A percentile compares a stretch with the other conserved stretches of the same genome.
Evolutionary conservation across 768 basidiomycete genomes (phyloP).

Genomic region (Sarcodon sp.): DNA sequence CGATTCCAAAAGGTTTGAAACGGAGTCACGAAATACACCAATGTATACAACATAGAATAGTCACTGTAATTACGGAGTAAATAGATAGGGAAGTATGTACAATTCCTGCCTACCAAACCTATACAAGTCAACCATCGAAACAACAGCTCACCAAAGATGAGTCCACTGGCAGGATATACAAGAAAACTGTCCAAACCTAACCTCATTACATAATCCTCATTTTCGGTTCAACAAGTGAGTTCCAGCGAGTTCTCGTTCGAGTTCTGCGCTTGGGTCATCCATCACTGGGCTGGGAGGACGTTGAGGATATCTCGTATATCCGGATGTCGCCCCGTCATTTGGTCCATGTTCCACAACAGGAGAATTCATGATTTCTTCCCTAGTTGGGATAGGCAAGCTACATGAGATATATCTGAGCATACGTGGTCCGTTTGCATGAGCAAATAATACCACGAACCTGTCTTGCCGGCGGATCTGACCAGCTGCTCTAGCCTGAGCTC

Average conservation of each 20-base stretch:
- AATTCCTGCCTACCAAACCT: no score
- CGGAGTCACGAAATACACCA: no score
- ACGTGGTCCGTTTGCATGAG: background rate
- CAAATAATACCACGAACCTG: conserved; percentile 29
- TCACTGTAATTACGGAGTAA: no score
- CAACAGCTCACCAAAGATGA: no score
- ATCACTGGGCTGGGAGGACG: conserved; percentile 58
- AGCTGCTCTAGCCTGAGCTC: conserved; percentile 63
- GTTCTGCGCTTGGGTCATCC: conserved; percentile 77
- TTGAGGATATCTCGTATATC: conserved; percentile 34
- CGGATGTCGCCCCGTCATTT: conserved; percentile 56
- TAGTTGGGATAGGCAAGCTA: conserved; percentile 68
- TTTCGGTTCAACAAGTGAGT: conserved; percentile 33
- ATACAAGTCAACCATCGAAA: no score
- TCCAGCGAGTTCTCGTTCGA: conserved; percentile 77
- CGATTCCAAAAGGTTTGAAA: no score
- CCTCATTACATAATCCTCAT: background rate
- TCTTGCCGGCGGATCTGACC: conserved; percentile 70
- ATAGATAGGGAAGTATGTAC: no score
- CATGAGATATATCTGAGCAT: background rate
- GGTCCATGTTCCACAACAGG: conserved; percentile 51
- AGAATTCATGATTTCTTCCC: conserved; percentile 72
- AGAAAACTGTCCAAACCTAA: no score
- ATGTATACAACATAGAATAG: no score
- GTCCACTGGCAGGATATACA: no score